Percentiles rank a stretch among this genome's conserved stretches.
Conservation (phyloP, 805 yeast genomes). For the Saturnispora mendoncae region DNA sequence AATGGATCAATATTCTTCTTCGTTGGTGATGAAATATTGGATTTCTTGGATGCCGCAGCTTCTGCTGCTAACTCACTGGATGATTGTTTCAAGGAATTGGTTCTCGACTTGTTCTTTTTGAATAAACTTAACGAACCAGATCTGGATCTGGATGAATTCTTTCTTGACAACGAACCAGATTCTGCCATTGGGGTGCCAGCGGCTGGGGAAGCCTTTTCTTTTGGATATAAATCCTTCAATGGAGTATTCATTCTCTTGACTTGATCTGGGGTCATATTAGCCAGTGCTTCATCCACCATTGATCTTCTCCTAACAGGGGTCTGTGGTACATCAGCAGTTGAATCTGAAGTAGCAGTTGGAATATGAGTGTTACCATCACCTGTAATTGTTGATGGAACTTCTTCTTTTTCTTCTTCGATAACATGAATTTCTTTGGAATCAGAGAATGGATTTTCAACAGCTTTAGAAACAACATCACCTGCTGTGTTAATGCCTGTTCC, state of each 20-base stretch:
- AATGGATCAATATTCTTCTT: conserved; percentile 2
- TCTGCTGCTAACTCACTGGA: neutral
- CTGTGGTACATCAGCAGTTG: conserved; percentile 5
- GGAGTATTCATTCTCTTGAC: conserved; percentile 25
- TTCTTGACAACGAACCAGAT: too few relatives aligned
- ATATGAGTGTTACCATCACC: too few relatives aligned
- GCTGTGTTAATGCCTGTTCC: too few relatives aligned
- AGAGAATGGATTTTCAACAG: conserved; percentile 14
- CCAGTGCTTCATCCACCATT: conserved; percentile 28
- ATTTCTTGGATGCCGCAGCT: neutral
- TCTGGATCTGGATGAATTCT: conserved; percentile 28
- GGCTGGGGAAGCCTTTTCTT: too few relatives aligned
- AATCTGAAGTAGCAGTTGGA: too few relatives aligned
- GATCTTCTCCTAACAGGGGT: conserved; percentile 21
- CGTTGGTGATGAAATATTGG: neutral
- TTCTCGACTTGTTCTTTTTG: conserved; percentile 17
- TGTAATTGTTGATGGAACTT: too few relatives aligned
- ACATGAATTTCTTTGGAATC: conserved; percentile 14
- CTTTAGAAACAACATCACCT: conserved; percentile 10
- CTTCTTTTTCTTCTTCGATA: too few relatives aligned
- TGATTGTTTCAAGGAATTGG: conserved; percentile 9
- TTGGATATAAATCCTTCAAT: conserved; percentile 16
- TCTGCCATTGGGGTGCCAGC: too few relatives aligned
- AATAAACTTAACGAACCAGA: conserved; percentile 15
- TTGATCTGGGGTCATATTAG: conserved; percentile 23